Conservation (phyloP, 306 rosid genomes). For the Vigna unguiculata region DNA sequence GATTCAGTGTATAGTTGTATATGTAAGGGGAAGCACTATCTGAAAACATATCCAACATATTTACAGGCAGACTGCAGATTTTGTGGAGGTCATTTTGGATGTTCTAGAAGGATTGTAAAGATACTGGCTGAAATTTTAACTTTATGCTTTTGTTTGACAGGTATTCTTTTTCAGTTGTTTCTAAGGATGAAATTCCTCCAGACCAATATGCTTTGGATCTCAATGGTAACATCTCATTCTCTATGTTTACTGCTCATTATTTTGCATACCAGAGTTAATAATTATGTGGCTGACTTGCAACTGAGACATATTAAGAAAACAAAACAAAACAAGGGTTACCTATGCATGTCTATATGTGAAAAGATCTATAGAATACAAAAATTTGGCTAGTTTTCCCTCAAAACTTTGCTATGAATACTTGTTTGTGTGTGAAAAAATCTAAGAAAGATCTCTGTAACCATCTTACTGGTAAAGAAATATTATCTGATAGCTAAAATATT, state of each 20-base stretch:
- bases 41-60: not conserved
- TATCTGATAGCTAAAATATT: not conserved
- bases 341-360: not conserved
- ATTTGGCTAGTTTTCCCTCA: not conserved
- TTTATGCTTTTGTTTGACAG: conserved; percentile 59
- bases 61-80: not conserved
- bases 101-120: conserved; percentile 26
- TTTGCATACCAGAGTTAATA: conserved; percentile 16
- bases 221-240: conserved; percentile 60
- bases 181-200: conserved; percentile 76
- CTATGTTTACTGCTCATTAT: conserved; percentile 33
- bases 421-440: not conserved
- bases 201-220: conserved; percentile 76
- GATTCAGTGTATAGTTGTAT: not conserved
- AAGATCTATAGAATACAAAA: too few relatives aligned
- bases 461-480: not conserved
- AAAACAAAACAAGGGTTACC: not conserved
- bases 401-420: not conserved
- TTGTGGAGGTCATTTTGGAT: not conserved
- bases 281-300: conserved; percentile 34
- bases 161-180: conserved; percentile 73
- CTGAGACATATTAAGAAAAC: conserved; percentile 4
- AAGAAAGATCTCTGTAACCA: not conserved
- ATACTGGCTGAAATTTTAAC: conserved; percentile 35
- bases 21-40: not conserved